Conservation (phyloP, 73 alveolate species). For the Effrenium voratum region DNA sequence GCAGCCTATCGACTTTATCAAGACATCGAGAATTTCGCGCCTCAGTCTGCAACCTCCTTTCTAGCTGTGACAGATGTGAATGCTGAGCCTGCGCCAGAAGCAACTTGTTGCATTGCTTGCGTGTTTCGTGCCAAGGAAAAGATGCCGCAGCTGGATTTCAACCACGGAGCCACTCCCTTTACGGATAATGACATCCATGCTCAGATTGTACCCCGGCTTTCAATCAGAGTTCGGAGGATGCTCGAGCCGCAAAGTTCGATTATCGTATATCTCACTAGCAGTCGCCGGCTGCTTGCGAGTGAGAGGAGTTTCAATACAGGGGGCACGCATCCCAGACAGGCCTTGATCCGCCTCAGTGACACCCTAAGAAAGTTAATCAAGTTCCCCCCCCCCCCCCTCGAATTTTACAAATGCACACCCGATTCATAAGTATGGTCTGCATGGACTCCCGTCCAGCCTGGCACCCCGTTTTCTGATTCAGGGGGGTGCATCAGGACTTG, state of each 20-base stretch:
- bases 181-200: conserved; percentile 85
- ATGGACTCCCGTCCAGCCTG: too few species aligned
- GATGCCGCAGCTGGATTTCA: conserved; percentile 77
- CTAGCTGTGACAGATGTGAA: not conserved
- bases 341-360: not conserved
- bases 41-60: not conserved
- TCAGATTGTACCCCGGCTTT: conserved; percentile 2
- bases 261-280: not conserved
- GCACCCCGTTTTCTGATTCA: too few species aligned
- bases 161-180: conserved; percentile 19
- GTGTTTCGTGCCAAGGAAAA: conserved; percentile 1
- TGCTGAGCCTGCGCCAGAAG: not conserved
- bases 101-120: not conserved
- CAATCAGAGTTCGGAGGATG: not conserved
- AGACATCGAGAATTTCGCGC: conserved; percentile 40
- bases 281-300: not conserved
- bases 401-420: too few species aligned
- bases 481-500: too few species aligned
- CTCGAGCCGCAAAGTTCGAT: not conserved
- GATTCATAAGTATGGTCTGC: too few species aligned
- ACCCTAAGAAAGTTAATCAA: not conserved
- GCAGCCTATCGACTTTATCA: conserved; percentile 83
- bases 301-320: not conserved
- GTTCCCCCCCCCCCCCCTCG: not conserved
- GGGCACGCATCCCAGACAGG: not conserved